These are phyloP conservation scores for Fusarium anthophilum DNA, from an alignment of 2,329 filamentous ascomycete species.

Conservation along the genomic window DNA sequence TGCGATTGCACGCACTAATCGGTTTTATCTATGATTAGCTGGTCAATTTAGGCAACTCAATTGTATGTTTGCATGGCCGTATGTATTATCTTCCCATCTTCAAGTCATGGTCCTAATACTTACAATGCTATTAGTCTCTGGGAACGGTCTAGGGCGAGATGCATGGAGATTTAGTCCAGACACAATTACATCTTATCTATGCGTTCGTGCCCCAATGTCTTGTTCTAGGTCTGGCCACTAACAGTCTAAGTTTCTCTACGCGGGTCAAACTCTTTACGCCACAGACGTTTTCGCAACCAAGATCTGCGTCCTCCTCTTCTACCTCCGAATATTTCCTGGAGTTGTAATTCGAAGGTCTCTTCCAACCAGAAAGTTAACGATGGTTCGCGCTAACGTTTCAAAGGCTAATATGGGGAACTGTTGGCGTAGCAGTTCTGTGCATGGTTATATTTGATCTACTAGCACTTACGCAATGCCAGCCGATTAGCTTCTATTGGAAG, in stretches of 20 bases:
- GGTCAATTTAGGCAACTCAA: not conserved
- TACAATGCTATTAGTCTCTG: not conserved
- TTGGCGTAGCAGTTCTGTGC: not conserved
- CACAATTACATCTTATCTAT: not conserved
- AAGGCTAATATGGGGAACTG: constrained; percentile 15
- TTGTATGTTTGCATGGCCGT: not conserved
- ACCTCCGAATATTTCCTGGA: constrained; percentile 19
- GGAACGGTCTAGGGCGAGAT: constrained; percentile 12
- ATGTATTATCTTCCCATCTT: accelerated
- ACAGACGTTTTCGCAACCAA: constrained; percentile 16
- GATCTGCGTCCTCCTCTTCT: constrained; percentile 22
- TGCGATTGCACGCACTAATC: not conserved
- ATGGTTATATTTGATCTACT: constrained; percentile 1
- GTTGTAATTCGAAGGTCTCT: not conserved
- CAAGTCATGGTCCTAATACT: not conserved
- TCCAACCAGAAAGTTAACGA: not conserved
- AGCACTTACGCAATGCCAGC: not conserved
- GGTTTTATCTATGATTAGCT: not conserved
- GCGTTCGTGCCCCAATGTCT: not conserved
- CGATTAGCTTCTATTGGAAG: constrained; percentile 14
- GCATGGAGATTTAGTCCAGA: constrained; percentile 2
- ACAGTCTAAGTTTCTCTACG: constrained; percentile 7
- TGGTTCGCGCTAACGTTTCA: not conserved
- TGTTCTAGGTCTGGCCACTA: accelerated
- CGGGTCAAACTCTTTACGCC: constrained; percentile 10